Evolutionary conservation across 345 rosid genomes (phyloP), one percentile per base, ranked within the genome.

Genomic region (Melaleuca quinquenervia): DNA sequence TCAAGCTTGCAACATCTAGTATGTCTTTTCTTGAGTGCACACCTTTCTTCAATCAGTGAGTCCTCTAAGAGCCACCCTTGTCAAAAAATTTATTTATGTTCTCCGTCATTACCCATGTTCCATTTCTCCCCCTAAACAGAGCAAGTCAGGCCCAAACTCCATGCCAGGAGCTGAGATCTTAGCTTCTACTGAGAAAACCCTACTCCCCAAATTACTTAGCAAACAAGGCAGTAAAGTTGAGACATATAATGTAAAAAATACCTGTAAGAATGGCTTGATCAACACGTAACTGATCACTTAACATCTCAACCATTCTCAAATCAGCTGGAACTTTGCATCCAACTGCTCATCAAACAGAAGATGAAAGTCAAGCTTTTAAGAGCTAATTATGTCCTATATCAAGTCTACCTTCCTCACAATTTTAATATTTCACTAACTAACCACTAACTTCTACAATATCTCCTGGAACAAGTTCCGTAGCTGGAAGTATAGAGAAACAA

Each of bases 181-280:
- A 70, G 80, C 80, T 70, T 70, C 26, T 36, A 70, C 80, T 70
- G 14, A 70, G 48, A 70, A 48, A 70, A 20, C 48, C 80, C 48
- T 36, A 36, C 48, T 36, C 13, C 84, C 36, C 60, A 84, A 51
- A 55, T 86, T n/a, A 26, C 48, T 36, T 70, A 18, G 22, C 22
- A 70, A 83, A 70, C 86, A 85, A 52, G 22, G 84, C 86, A 48
- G 49, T 29, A n/a, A 9, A 86, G 21, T 82, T 51, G 50, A 2
- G 45, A 82, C 55, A 82, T 83, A 41, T 15, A 52, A 85, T 86
- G 82, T 48, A 82, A 85, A 44, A 84, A 80, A 84, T 44, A 96
- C 99, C 99, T 87, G 99, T 97, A 82, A 97, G 95, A 92, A 97
- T 96, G 86, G 99, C 99, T 93, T 97, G 99, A 93, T 97, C 99